Base-by-base conservation (phyloP, 176 grass and related monocot genomes). In the Triticum monococcum region DNA sequence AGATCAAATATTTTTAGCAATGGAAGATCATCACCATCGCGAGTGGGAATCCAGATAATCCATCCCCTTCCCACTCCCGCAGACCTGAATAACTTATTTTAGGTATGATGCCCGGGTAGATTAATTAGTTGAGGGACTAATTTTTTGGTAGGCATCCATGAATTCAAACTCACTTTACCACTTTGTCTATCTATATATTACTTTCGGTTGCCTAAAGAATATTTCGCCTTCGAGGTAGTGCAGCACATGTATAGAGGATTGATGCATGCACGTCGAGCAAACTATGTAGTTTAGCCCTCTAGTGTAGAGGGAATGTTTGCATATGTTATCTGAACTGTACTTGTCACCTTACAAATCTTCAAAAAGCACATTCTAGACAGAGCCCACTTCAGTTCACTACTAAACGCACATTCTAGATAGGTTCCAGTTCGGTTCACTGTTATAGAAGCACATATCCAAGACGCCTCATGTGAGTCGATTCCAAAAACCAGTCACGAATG, bases 121-220 rank as follows among this genome's bases (percentile, higher is more conserved):
- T 77, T 84, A 69, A 68, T 75, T 91, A 80, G 79, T 4, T 24
- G 62, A 70, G 25, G 12, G 70, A 17, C n/a, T 84, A 84, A 8
- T 73, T 79, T 54, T 6, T 87, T 75, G 16, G 69, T 77, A 69
- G 85, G 48, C 81, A 70, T 85, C 68, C 31, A 81, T 77, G 62
- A 66, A 88, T 81, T 91, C 61, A 80, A 33, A 88, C 37, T 43
- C 37, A 52, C 89, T 91, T 88, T 85, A 85, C 18, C 24, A 80
- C 77, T 75, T 54, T 64, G 37, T 70, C 31, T 64, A 54, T 54
- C 5, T 54, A 54, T 54, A 17, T 6, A 54, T 18, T 7, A 54
- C 89, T 88, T 88, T 91, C 50, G 81, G 75, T 87, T 80, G 46
- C 68, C 45, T 31, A 68, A 2, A 26, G 45, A 87, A 91, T 87